A percentile compares a stretch with the other conserved stretches of the same genome.
Conservation (phyloP, 2,329 filamentous ascomycete species). For the Xylaria sp. region DNA sequence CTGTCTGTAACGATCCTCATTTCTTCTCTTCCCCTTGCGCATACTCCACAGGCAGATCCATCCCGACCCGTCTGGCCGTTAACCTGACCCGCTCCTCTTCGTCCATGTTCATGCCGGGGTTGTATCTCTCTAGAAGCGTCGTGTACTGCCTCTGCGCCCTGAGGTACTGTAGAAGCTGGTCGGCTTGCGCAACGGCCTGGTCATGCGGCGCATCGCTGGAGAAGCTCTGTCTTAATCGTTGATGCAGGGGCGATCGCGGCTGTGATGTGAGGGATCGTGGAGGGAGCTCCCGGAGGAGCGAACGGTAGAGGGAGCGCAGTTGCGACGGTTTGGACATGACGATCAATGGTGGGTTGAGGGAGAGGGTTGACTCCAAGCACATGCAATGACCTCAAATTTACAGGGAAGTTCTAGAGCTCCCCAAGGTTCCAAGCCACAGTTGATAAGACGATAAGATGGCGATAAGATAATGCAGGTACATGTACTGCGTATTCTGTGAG, state of each 20-base stretch:
- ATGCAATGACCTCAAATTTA: too few species aligned
- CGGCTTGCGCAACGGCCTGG: slow-evolving; percentile 54
- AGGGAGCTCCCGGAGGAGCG: slow-evolving; percentile 86
- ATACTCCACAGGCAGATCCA: slow-evolving; percentile 78
- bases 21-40: slow-evolving; percentile 14
- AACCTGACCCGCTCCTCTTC: slow-evolving; percentile 82
- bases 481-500: too few species aligned
- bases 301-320: slow-evolving; percentile 81
- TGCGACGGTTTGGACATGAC: slow-evolving; percentile 48
- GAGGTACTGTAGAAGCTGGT: slow-evolving; percentile 80
- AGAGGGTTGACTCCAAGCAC: too few species aligned
- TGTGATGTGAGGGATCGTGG: slow-evolving; percentile 60
- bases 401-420: too few species aligned
- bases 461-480: slow-evolving; percentile 21
- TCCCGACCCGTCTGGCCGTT: slow-evolving; percentile 84
- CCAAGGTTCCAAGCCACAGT: too few species aligned
- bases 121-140: slow-evolving; percentile 85
- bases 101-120: slow-evolving; percentile 87
- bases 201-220: slow-evolving; percentile 38
- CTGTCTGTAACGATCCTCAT: background rate
- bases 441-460: slow-evolving; percentile 23
- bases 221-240: slow-evolving; percentile 68
- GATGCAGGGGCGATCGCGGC: slow-evolving; percentile 68
- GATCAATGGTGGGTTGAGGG: background rate
- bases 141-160: slow-evolving; percentile 84